A percentile compares a stretch with the other conserved stretches of the same genome.
Conservation (phyloP, 1,139 yeast genomes). For the Hemisphaericaspora xylofermentans region DNA sequence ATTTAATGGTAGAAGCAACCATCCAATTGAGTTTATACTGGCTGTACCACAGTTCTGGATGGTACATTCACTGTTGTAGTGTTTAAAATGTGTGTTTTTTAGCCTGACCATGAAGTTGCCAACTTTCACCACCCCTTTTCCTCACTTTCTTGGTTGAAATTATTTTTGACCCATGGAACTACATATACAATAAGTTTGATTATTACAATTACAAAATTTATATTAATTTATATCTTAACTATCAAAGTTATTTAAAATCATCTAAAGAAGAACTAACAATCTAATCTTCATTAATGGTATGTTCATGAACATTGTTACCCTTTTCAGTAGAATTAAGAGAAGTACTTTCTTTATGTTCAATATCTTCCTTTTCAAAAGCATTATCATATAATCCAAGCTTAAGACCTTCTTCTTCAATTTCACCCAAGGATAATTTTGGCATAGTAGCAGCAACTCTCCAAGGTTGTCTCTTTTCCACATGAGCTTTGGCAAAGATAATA, state of each 20-base stretch:
- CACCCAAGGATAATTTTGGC: slow-evolving; percentile 45
- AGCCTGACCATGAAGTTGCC: no score
- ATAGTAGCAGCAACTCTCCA: slow-evolving; percentile 52
- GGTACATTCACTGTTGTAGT: no score
- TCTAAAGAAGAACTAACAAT: not conserved
- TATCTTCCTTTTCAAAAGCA: slow-evolving; percentile 37
- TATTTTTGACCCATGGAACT: no score
- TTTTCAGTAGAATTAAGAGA: slow-evolving; percentile 11
- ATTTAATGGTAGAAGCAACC: no score
- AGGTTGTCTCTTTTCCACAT: slow-evolving; percentile 45
- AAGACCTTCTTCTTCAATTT: slow-evolving; percentile 49
- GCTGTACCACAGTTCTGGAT: no score
- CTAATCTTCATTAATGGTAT: slow-evolving; percentile 1
- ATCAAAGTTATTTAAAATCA: slow-evolving; percentile 1
- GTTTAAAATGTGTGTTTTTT: no score
- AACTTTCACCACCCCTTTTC: no score
- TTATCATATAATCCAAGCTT: slow-evolving; percentile 48
- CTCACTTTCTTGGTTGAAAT: no score
- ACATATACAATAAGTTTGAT: no score
- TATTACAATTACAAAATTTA: not conserved
- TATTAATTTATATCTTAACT: not conserved
- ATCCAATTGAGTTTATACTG: no score
- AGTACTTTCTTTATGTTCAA: slow-evolving; percentile 30
- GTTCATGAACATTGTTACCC: not conserved
- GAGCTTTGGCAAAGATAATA: slow-evolving; percentile 45